phyloP scores from a whole-genome alignment of 2,329 filamentous ascomycete genomes.

The Exserohilum rostratum region DNA sequence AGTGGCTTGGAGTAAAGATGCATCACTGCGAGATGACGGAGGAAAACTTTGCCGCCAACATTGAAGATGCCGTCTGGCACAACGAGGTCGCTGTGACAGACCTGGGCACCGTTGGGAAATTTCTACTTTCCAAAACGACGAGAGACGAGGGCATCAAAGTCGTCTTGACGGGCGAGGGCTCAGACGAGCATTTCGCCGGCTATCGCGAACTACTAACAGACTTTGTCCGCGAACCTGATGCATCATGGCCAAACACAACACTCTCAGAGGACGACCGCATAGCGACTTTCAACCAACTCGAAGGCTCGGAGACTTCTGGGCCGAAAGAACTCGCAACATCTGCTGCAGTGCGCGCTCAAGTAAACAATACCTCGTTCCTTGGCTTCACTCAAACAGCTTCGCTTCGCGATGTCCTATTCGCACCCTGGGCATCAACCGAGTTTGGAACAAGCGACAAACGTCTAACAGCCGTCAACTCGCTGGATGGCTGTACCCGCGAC shows the following conservation, averaged over 20 bases:
- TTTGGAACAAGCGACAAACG: conserved; percentile 21
- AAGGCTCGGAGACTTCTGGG: conserved; percentile 14
- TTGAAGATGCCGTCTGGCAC: conserved; percentile 55
- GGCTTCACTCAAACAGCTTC: conserved; percentile 20
- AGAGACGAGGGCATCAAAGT: conserved; percentile 59
- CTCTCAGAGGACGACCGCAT: conserved; percentile 22
- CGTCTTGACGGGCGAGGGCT: conserved; percentile 60
- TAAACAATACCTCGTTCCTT: conserved; percentile 24
- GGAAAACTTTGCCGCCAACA: conserved; percentile 49
- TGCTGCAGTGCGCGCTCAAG: conserved; percentile 16
- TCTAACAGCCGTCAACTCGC: conserved; percentile 17
- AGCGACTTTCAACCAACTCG: conserved; percentile 11
- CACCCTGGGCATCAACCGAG: conserved; percentile 16
- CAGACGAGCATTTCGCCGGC: conserved; percentile 62
- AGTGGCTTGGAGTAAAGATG: conserved; percentile 56
- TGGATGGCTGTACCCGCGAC: conserved; percentile 36
- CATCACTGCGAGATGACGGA: conserved; percentile 49
- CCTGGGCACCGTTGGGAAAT: conserved; percentile 60
- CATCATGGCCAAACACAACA: conserved; percentile 12
- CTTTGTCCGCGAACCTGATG: conserved; percentile 58
- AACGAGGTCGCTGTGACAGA: conserved; percentile 56
- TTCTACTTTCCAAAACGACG: conserved; percentile 56
- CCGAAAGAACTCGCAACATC: conserved; percentile 21
- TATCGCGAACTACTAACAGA: conserved; percentile 57
- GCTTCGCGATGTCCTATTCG: conserved; percentile 13